Evolutionary conservation across 2,329 filamentous ascomycete species (phyloP).

Genomic region (Colletotrichum paranaense): DNA sequence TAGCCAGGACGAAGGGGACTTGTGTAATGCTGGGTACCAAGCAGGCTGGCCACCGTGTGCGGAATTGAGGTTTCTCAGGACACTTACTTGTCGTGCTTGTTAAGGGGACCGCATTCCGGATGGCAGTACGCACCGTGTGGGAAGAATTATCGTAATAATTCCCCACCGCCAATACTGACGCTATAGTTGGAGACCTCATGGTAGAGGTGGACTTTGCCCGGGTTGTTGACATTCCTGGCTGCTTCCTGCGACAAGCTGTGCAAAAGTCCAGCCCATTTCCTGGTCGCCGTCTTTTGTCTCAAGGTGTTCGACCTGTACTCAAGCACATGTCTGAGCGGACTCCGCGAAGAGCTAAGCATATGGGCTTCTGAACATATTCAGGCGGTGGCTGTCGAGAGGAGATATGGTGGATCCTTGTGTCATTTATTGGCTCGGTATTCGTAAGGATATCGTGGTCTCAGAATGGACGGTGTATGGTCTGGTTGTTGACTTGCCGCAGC

Average conservation of each 20-base stretch:
- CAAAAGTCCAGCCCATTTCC: not conserved
- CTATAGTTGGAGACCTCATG: not conserved
- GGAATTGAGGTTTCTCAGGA: not conserved
- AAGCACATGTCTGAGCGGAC: not conserved
- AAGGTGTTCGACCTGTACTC: not conserved
- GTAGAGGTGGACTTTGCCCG: not conserved
- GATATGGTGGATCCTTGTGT: slow-evolving; percentile 6
- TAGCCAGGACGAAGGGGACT: not conserved
- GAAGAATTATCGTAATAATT: not conserved
- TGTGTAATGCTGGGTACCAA: not conserved
- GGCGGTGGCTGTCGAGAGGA: slow-evolving; percentile 6
- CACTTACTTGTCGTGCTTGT: not conserved
- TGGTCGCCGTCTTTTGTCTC: slow-evolving; percentile 1
- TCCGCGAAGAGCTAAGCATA: slow-evolving; percentile 13
- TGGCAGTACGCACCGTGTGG: not conserved
- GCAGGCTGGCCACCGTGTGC: not conserved
- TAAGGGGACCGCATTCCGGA: not conserved
- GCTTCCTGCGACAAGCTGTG: not conserved
- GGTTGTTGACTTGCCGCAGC: slow-evolving; percentile 1
- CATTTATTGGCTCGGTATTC: slow-evolving; percentile 7
- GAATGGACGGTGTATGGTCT: not conserved
- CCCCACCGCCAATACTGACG: not conserved
- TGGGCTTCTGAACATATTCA: not conserved
- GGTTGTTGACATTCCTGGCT: not conserved
- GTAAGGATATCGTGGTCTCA: not conserved